phyloP scores from a whole-genome alignment of 192 early-diverging fungal species.

The Umbelopsis sp. region DNA sequence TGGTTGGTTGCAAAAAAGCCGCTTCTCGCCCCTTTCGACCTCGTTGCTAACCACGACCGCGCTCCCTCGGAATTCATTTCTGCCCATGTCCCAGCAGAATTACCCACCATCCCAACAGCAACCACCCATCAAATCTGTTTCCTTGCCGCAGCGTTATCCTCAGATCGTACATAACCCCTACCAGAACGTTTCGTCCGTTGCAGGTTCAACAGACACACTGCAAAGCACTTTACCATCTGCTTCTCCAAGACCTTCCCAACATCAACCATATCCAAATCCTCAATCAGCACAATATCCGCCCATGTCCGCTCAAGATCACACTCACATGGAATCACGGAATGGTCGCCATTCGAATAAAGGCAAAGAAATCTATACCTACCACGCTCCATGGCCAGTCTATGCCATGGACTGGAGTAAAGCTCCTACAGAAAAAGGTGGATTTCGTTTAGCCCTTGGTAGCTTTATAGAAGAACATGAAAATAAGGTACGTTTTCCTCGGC shows the following conservation, averaged over 20 bases:
- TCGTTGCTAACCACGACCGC: neutral
- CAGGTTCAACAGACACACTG: slow-evolving; percentile 17
- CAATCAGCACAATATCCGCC: slow-evolving; percentile 16
- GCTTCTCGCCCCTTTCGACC: neutral
- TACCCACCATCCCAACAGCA: neutral
- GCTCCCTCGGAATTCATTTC: neutral
- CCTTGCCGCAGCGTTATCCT: slow-evolving; percentile 2
- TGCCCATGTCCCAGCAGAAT: slow-evolving; percentile 20
- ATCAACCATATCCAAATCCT: neutral
- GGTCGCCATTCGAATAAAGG: slow-evolving; percentile 16
- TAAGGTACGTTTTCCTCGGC: slow-evolving; percentile 45
- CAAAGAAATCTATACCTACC: slow-evolving; percentile 83
- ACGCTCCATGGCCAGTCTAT: slow-evolving; percentile 85
- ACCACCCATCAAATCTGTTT: slow-evolving; percentile 9
- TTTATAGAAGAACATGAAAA: slow-evolving; percentile 75
- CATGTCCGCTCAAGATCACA: slow-evolving; percentile 16
- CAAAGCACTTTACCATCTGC: slow-evolving; percentile 16
- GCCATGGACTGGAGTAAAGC: slow-evolving; percentile 85
- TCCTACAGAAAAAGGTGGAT: slow-evolving; percentile 62
- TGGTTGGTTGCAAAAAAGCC: neutral
- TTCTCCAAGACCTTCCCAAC: neutral
- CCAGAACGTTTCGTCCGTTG: slow-evolving; percentile 19
- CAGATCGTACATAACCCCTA: slow-evolving; percentile 13
- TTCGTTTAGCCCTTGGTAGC: slow-evolving; percentile 83
- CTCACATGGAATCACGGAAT: slow-evolving; percentile 18